Percentiles rank a stretch among this genome's conserved stretches.
phyloP scores from a whole-genome alignment of 805 yeast species.

The Ogataea nitratoaversa region DNA sequence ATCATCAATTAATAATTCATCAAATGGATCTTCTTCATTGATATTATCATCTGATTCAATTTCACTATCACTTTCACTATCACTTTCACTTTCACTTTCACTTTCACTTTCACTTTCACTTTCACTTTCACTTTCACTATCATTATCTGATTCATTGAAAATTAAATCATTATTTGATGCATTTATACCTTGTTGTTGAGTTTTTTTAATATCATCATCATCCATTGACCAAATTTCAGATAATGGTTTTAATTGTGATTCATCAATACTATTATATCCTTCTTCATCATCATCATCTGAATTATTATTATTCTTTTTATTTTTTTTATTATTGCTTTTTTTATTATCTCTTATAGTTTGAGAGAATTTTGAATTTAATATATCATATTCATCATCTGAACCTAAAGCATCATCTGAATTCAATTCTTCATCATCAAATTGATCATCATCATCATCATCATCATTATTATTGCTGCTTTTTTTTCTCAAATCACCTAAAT shows the following conservation, averaged over 20 bases:
- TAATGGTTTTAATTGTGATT: conserved; percentile 64
- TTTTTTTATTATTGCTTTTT: conserved; percentile 1
- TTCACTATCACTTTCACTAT: conserved; percentile 23
- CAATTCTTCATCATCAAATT: conserved; percentile 35
- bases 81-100: conserved; percentile 22
- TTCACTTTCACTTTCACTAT: conserved; percentile 21
- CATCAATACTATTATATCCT: conserved; percentile 74
- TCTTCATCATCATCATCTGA: conserved; percentile 37
- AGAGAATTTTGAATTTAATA: conserved; percentile 60
- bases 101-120: conserved; percentile 27
- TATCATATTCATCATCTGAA: conserved; percentile 67
- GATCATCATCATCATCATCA: conserved; percentile 24
- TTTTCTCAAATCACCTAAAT: conserved; percentile 16
- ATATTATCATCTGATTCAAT: conserved; percentile 24
- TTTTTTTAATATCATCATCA: conserved; percentile 41
- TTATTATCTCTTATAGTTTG: conserved; percentile 62
- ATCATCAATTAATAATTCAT: conserved; percentile 22
- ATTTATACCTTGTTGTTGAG: conserved; percentile 17
- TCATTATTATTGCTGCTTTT: neutral
- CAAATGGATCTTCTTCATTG: conserved; percentile 24
- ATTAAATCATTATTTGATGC: conserved; percentile 27
- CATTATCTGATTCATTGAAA: conserved; percentile 26
- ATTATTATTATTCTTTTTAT: neutral
- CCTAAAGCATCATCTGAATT: conserved; percentile 85
- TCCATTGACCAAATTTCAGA: conserved; percentile 91